Evolutionary conservation across 2,329 filamentous ascomycete species (phyloP), one percentile per base, ranked within the genome.

Genomic region (Aspergillus carbonarius): DNA sequence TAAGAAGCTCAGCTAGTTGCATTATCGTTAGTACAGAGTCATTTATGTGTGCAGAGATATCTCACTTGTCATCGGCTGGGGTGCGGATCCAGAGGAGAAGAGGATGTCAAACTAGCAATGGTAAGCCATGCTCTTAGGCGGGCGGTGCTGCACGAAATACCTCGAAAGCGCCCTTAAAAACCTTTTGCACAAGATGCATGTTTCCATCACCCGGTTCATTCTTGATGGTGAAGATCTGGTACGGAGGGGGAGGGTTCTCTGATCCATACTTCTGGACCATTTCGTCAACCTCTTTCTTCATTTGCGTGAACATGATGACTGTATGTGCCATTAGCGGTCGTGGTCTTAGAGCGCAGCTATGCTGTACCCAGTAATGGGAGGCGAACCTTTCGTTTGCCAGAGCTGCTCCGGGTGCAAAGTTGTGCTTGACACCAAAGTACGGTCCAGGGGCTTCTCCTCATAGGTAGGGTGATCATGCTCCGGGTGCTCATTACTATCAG

Each of bases 121-220:
- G 59, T 71, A 27, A 68, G 68, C 17, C 8, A 59, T 10, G 7
- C 6, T 5, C 0, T 17, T 23, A 10, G 4, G 30, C 1, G 9
- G 5, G 4, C 9, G n/a, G 13, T 50, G 58, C 71, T 20, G 23
- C 17, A n/a, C 7, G 5, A 5, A 9, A 61, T 68, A 82, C 80
- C 76, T 88, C 92, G 69, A 98, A 99, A 1, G 88, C 75, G 1
- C 95, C 93, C 67, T 93, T 85, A 67, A 96, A 98, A 2, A 92
- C 86, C 77, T 96, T 97, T 76, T 99, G 92, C 15, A 98, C 82
- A 40, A 96, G 78, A 63, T 99, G 93, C 13, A 91, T 78, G 70
- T 98, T 98, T 30, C 92, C 93, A 27, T 72, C 63, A 6, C 72
- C 73, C 18, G 72, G 72, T 12, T 76, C 75, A 72, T 96, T 89